Evolutionary conservation across 352 stramenopile species (phyloP).

Genomic region (Pythium dissimile): DNA sequence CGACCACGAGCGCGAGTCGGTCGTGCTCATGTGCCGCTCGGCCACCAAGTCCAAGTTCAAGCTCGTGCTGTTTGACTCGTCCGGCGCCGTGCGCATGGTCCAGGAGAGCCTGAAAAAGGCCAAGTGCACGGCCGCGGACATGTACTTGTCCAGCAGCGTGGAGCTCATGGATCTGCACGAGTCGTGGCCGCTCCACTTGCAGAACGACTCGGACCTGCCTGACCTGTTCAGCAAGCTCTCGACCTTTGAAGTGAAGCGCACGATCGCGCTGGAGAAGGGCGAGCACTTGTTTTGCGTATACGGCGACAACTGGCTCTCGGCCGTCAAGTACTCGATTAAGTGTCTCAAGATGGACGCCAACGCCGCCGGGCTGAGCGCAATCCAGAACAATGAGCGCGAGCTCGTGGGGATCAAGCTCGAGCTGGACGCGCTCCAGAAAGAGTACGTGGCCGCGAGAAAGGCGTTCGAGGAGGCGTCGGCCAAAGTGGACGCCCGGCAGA

Average conservation of each 20-base stretch:
- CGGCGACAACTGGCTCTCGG: slow-evolving; percentile 87
- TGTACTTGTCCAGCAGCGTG: slow-evolving; percentile 81
- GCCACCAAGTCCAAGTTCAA: slow-evolving; percentile 88
- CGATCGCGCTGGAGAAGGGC: slow-evolving; percentile 69
- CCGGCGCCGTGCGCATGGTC: slow-evolving; percentile 77
- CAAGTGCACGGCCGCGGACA: slow-evolving; percentile 81
- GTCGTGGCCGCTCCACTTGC: slow-evolving; percentile 60
- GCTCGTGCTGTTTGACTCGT: slow-evolving; percentile 79
- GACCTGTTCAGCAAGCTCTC: slow-evolving; percentile 84
- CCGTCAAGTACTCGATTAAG: slow-evolving; percentile 88
- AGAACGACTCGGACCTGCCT: slow-evolving; percentile 64
- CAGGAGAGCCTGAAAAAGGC: slow-evolving; percentile 80
- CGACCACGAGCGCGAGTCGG: slow-evolving; percentile 62
- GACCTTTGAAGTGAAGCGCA: slow-evolving; percentile 81
- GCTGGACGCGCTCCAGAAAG: slow-evolving; percentile 70
- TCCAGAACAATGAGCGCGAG: slow-evolving; percentile 73
- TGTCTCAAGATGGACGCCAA: slow-evolving; percentile 72
- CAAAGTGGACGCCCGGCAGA: slow-evolving; percentile 65
- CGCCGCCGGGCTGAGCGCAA: slow-evolving; percentile 45
- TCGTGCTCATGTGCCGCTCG: slow-evolving; percentile 83
- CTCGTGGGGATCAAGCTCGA: slow-evolving; percentile 77
- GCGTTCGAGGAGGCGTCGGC: slow-evolving; percentile 71
- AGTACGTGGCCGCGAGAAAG: slow-evolving; percentile 77
- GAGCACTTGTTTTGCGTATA: slow-evolving; percentile 87
- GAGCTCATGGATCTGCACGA: slow-evolving; percentile 88